These are phyloP conservation scores for Cladosporium sp. DNA, from an alignment of 2,329 filamentous ascomycete species.

Conservation along the genomic window DNA sequence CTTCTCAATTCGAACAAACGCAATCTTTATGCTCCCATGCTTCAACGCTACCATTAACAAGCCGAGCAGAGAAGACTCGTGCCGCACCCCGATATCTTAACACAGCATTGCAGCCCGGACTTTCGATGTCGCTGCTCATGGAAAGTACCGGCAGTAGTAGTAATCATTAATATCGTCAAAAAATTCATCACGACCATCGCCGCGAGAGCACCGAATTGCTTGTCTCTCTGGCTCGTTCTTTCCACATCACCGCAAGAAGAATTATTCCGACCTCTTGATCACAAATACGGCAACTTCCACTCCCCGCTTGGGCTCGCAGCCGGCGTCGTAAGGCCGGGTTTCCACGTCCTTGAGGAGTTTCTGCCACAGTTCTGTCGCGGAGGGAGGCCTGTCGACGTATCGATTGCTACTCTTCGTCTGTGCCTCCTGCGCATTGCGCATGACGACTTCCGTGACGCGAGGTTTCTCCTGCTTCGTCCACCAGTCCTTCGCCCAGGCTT, in stretches of 20 bases:
- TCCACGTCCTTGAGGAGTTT: slow-evolving; percentile 58
- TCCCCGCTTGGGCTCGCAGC: slow-evolving; percentile 41
- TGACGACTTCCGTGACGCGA: slow-evolving; percentile 51
- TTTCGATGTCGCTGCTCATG: too few species aligned
- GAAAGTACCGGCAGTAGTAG: too few species aligned
- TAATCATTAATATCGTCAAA: too few species aligned
- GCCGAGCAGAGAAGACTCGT: too few species aligned
- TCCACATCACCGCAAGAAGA: background rate
- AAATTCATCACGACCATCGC: too few species aligned
- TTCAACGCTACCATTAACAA: too few species aligned
- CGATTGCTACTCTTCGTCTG: slow-evolving; percentile 35
- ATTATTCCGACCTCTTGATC: slow-evolving; percentile 32
- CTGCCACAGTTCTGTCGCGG: slow-evolving; percentile 52
- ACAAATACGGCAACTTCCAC: slow-evolving; percentile 48
- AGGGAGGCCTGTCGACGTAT: slow-evolving; percentile 31
- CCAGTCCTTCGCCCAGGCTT: slow-evolving; percentile 58
- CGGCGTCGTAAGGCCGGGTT: slow-evolving; percentile 44
- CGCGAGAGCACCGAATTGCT: too few species aligned
- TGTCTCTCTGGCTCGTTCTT: too few species aligned
- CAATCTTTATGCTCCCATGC: too few species aligned
- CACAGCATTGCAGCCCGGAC: too few species aligned
- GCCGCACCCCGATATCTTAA: too few species aligned
- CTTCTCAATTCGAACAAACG: too few species aligned
- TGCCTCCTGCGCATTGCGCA: slow-evolving; percentile 41
- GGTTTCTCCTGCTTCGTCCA: slow-evolving; percentile 62